These are phyloP conservation scores for Sclerotinia spermophila DNA, from an alignment of 2,329 filamentous ascomycete genomes.

Conservation along the genomic window DNA sequence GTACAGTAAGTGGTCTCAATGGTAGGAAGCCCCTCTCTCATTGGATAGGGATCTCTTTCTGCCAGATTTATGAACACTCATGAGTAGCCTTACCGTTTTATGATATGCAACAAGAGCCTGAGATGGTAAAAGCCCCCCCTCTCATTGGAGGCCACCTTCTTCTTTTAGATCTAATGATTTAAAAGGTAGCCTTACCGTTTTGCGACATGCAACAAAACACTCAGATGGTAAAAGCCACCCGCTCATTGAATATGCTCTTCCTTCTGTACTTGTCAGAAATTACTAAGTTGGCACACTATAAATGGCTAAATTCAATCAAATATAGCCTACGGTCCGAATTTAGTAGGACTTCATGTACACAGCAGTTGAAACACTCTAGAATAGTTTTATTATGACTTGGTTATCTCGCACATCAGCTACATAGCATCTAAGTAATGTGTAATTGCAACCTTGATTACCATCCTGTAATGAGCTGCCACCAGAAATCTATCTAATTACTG, in stretches of 20 bases:
- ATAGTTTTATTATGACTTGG: background rate
- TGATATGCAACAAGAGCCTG: background rate
- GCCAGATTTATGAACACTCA: background rate
- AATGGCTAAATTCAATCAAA: too few species aligned
- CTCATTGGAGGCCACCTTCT: background rate
- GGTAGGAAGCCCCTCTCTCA: background rate
- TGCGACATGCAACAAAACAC: background rate
- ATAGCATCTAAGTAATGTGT: too few species aligned
- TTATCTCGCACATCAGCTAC: background rate
- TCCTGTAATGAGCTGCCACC: background rate
- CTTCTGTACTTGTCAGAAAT: background rate
- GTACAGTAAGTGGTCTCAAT: background rate
- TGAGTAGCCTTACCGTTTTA: background rate
- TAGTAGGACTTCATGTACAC: background rate
- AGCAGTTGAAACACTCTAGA: background rate
- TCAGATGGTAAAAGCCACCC: background rate
- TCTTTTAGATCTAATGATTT: background rate
- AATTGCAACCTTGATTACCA: background rate
- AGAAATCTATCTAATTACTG: background rate
- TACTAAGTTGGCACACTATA: background rate
- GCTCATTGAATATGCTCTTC: background rate
- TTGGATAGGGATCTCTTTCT: background rate
- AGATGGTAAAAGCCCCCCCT: background rate
- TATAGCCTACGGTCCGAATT: rapidly evolving
- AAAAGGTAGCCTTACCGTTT: background rate